Evolutionary conservation across 2,329 filamentous ascomycete genomes (phyloP).

Genomic region (Ploettnerulaceae sp.): DNA sequence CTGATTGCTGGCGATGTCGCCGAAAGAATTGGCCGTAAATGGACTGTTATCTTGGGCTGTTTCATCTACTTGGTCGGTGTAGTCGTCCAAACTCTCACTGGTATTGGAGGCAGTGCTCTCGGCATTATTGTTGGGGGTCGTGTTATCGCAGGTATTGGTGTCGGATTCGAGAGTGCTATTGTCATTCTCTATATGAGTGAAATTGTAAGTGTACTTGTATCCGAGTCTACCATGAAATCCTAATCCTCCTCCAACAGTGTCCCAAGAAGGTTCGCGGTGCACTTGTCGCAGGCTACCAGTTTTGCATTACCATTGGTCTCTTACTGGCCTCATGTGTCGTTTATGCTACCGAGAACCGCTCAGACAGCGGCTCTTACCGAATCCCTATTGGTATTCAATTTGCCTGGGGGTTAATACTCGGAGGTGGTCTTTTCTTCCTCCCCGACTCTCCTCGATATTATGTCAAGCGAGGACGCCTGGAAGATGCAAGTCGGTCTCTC

Average conservation of each 20-base stretch:
- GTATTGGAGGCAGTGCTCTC: slow-evolving; percentile 46
- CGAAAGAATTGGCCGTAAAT: slow-evolving; percentile 68
- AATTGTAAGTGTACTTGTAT: slow-evolving; percentile 29
- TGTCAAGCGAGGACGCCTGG: slow-evolving; percentile 70
- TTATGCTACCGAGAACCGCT: slow-evolving; percentile 61
- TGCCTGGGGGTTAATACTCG: slow-evolving; percentile 73
- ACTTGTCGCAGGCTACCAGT: slow-evolving; percentile 78
- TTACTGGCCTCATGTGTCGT: slow-evolving; percentile 69
- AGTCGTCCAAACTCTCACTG: slow-evolving; percentile 57
- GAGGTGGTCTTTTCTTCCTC: slow-evolving; percentile 64
- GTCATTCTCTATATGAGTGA: slow-evolving; percentile 75
- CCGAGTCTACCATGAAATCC: not conserved
- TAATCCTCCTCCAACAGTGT: slow-evolving; percentile 36
- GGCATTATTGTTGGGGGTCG: slow-evolving; percentile 65
- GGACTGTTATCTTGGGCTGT: slow-evolving; percentile 54
- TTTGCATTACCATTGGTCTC: slow-evolving; percentile 76
- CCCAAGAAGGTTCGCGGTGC: slow-evolving; percentile 72
- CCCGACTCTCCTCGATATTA: slow-evolving; percentile 84
- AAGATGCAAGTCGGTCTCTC: slow-evolving; percentile 58
- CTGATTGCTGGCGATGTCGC: slow-evolving; percentile 72
- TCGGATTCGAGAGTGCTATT: slow-evolving; percentile 75
- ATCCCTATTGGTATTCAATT: slow-evolving; percentile 80
- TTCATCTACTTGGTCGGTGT: slow-evolving; percentile 67
- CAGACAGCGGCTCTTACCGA: slow-evolving; percentile 65
- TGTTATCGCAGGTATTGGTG: slow-evolving; percentile 70